phyloP scores from a whole-genome alignment of 2,329 filamentous ascomycete species.

The Claviceps quebecensis region DNA sequence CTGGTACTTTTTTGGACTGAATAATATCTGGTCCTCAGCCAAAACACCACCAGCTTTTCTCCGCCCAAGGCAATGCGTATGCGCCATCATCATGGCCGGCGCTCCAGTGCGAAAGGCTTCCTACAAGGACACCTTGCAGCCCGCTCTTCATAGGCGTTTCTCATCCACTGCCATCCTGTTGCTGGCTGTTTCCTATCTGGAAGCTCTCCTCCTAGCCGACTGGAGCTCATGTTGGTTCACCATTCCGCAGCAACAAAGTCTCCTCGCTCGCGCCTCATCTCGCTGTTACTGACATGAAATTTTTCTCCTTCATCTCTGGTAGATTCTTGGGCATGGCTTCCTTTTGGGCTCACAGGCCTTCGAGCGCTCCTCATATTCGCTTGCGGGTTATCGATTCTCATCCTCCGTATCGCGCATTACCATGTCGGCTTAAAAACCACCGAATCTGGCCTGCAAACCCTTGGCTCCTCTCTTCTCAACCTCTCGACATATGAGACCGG shows the following conservation, averaged over 20 bases:
- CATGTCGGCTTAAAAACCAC: constrained; percentile 63
- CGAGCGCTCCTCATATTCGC: constrained; percentile 64
- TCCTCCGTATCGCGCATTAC: constrained; percentile 74
- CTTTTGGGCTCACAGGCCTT: constrained; percentile 59
- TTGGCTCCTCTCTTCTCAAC: constrained; percentile 42
- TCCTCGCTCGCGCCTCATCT: neutral
- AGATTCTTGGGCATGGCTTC: constrained; percentile 83
- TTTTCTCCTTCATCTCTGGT: neutral
- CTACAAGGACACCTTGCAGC: constrained; percentile 85
- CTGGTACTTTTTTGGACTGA: neutral
- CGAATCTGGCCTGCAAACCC: constrained; percentile 50
- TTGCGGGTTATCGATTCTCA: constrained; percentile 61
- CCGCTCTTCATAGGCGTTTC: constrained; percentile 76
- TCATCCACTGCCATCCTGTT: constrained; percentile 60
- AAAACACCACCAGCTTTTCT: constrained; percentile 5
- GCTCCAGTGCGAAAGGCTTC: constrained; percentile 41
- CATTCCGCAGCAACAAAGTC: neutral
- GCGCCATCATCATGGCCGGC: constrained; percentile 35
- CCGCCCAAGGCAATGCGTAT: constrained; percentile 21
- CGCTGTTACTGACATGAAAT: neutral
- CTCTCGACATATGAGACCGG: constrained; percentile 54
- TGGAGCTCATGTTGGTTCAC: constrained; percentile 51
- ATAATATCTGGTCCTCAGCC: neutral
- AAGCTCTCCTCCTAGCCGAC: constrained; percentile 55
- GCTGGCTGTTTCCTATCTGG: constrained; percentile 56